Percentiles rank a stretch among this genome's conserved stretches.
These are phyloP conservation scores for Fusarium piperis DNA, from an alignment of 2,329 filamentous ascomycete species.

Conservation along the genomic window DNA sequence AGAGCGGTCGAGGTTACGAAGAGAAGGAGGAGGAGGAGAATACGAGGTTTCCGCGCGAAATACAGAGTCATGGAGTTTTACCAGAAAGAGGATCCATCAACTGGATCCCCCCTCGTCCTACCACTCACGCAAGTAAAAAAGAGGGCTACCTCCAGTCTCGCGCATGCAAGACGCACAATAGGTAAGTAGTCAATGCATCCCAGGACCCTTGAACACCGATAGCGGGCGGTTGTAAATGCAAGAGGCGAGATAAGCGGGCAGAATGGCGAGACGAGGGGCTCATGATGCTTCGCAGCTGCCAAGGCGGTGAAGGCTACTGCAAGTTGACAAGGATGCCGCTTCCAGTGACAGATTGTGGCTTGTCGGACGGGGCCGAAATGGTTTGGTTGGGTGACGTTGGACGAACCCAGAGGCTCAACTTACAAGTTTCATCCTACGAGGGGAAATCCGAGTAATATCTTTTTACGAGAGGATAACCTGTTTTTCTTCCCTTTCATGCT, in stretches of 20 bases:
- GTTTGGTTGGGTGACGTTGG: constrained; percentile 20
- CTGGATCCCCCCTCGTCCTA: not conserved
- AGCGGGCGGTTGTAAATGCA: constrained; percentile 19
- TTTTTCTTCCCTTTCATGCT: not conserved
- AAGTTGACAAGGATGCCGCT: constrained; percentile 5
- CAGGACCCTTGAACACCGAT: constrained; percentile 27
- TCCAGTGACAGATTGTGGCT: constrained; percentile 22
- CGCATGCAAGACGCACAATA: not conserved
- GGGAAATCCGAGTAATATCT: constrained; percentile 6
- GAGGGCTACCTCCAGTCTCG: not conserved
- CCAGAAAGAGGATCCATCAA: not conserved
- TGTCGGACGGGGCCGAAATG: constrained; percentile 5
- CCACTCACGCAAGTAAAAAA: not conserved
- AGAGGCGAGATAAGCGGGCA: constrained; percentile 29
- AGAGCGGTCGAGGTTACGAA: not conserved
- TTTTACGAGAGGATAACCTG: constrained; percentile 1
- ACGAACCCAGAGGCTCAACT: constrained; percentile 8
- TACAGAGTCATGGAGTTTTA: constrained; percentile 7
- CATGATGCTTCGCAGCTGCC: not conserved
- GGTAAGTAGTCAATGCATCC: constrained; percentile 2
- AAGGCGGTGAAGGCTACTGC: constrained; percentile 17
- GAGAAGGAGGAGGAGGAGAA: not conserved
- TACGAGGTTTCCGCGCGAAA: constrained; percentile 1
- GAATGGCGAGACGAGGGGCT: constrained; percentile 14
- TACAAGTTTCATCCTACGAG: constrained; percentile 26